These are phyloP conservation scores for Phylloporus sp. DNA, from an alignment of 768 basidiomycete species.

Conservation along the genomic window DNA sequence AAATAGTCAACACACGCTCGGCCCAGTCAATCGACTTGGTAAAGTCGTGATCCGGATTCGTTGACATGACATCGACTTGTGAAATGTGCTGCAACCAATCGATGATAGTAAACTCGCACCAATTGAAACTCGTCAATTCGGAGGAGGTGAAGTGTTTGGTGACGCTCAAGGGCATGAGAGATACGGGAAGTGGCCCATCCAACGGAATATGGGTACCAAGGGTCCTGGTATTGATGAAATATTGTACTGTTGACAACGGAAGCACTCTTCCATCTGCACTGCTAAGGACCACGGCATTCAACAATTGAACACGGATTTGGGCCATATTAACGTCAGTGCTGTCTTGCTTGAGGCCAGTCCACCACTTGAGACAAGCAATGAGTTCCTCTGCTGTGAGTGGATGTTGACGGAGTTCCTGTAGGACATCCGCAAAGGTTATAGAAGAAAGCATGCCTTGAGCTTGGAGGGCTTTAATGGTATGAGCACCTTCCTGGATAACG, in stretches of 20 bases:
- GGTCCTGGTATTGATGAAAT: constrained; percentile 64
- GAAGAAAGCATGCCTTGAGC: constrained; percentile 61
- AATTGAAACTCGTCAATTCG: constrained; percentile 61
- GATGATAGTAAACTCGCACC: constrained; percentile 70
- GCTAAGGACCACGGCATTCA: constrained; percentile 66
- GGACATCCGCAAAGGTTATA: constrained; percentile 79
- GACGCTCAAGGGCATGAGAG: constrained; percentile 67
- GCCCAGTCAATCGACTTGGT: constrained; percentile 67
- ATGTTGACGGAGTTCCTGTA: constrained; percentile 66
- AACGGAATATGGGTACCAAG: constrained; percentile 56
- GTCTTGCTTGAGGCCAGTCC: constrained; percentile 48
- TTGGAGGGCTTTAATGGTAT: constrained; percentile 60
- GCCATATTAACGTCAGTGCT: constrained; percentile 34
- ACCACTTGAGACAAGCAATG: constrained; percentile 86
- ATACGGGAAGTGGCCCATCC: constrained; percentile 74
- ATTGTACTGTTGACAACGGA: constrained; percentile 64
- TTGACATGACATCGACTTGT: constrained; percentile 39
- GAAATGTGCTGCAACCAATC: constrained; percentile 76
- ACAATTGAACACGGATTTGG: constrained; percentile 54
- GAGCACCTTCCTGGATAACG: constrained; percentile 50
- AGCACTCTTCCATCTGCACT: constrained; percentile 52
- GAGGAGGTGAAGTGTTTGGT: constrained; percentile 55
- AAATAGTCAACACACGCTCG: constrained; percentile 66
- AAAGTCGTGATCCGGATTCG: constrained; percentile 56
- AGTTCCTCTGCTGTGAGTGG: constrained; percentile 73